phyloP scores from a whole-genome alignment of 768 basidiomycete species.

The Lyophyllum atratum region DNA sequence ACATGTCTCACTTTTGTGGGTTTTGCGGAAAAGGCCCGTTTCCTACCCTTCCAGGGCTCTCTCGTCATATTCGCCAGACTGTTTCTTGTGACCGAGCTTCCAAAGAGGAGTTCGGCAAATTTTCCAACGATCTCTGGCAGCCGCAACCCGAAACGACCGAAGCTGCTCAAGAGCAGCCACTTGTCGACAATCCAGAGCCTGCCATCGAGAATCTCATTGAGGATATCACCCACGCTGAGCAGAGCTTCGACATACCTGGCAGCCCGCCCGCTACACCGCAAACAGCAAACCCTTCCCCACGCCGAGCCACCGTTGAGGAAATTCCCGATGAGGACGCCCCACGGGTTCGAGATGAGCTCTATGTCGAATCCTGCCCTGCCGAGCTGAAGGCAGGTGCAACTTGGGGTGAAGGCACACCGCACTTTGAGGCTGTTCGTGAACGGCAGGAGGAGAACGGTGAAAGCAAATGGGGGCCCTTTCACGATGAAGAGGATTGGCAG shows the following conservation, averaged over 20 bases:
- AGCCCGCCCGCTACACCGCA: neutral
- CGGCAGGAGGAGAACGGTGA: neutral
- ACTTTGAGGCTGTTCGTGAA: neutral
- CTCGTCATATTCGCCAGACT: neutral
- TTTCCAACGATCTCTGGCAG: neutral
- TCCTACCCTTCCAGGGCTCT: neutral
- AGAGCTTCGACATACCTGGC: neutral
- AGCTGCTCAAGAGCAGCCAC: neutral
- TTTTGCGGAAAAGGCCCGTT: slow-evolving; percentile 8
- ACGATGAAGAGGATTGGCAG: slow-evolving; percentile 6
- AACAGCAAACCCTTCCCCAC: neutral
- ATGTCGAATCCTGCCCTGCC: neutral
- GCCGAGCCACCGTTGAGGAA: neutral
- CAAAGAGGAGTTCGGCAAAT: neutral
- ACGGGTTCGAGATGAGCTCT: neutral
- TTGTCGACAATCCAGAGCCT: neutral
- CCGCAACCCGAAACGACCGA: neutral
- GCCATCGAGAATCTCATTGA: neutral
- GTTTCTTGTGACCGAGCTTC: neutral
- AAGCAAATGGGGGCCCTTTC: neutral
- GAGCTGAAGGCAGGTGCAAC: neutral
- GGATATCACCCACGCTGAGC: neutral
- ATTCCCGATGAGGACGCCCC: neutral
- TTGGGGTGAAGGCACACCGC: neutral
- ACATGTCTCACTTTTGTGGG: neutral